Evolutionary conservation across 2,329 filamentous ascomycete genomes (phyloP).

Genomic region (Pseudogymnoascus sp.): DNA sequence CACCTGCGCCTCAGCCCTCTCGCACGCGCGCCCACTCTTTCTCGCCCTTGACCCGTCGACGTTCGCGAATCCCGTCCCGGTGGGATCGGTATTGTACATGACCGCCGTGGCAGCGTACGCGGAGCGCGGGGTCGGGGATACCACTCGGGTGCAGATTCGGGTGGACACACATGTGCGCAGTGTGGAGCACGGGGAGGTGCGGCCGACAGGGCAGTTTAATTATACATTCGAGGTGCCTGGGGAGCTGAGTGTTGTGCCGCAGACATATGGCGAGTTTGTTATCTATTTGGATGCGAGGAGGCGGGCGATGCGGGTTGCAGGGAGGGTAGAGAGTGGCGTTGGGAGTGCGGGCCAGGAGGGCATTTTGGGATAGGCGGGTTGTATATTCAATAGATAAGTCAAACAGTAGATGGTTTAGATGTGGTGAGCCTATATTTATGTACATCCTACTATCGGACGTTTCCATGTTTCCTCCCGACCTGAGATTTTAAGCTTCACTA

Average conservation of each 20-base stretch:
- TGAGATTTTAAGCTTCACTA: too few species aligned
- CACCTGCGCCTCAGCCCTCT: constrained; percentile 61
- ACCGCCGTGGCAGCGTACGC: constrained; percentile 62
- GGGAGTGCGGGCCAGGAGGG: constrained; percentile 9
- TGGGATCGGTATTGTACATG: constrained; percentile 63
- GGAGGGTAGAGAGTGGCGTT: constrained; percentile 4
- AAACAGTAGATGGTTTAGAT: neutral
- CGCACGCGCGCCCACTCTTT: constrained; percentile 60
- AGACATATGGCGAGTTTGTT: constrained; percentile 33
- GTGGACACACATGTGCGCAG: constrained; percentile 63
- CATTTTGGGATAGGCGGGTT: neutral
- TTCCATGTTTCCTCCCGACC: too few species aligned
- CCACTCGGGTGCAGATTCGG: constrained; percentile 57
- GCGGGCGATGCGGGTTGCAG: constrained; percentile 19
- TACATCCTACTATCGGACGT: neutral
- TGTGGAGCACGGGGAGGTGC: constrained; percentile 60
- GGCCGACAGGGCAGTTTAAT: constrained; percentile 65
- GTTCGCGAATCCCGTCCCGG: constrained; percentile 65
- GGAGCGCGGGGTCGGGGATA: constrained; percentile 34
- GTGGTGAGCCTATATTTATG: neutral
- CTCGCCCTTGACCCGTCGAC: constrained; percentile 63
- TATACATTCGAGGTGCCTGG: constrained; percentile 63
- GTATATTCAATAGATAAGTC: neutral
- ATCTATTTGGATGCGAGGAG: constrained; percentile 33
- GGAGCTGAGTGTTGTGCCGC: constrained; percentile 58